Base-by-base conservation (phyloP, 139 green algal species). In the Asterochloris erici region DNA sequence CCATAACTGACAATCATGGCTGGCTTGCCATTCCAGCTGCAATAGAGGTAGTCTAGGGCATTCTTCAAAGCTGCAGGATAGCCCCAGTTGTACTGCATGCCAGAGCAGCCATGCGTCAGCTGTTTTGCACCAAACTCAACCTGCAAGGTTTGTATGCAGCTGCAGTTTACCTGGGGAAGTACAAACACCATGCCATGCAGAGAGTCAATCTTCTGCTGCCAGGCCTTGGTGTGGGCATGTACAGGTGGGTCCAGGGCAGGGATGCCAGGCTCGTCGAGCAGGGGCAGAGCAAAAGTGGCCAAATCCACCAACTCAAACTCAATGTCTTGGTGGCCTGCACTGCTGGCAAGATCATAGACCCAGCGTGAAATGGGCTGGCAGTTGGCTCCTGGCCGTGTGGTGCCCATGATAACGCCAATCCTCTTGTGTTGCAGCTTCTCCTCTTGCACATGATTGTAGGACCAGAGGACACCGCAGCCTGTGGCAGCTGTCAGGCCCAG, bases 401-500 rank as follows among this genome's bases (percentile, higher is more conserved):
- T 78, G 28, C 74, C 74, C 14, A 78, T 78, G 24, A 78, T 63
- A 15, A 78, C 63, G 21, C 70, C 70, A 47, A 76, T 15, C 70
- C 23, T 54, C 11, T 75, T 54, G 2, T 54, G 38, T 81, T 85
- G 54, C 27, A 93, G 28, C 66, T 89, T 90, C 38, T 83, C 75
- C 0, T 88, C 73, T 74, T 82, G 85, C 74, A 86, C 47, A 13
- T 84, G 74, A 21, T 83, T 79, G 74, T 87, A 93, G 47, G 79
- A 90, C 29, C 70, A 89, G 15, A 90, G 24, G 19, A 93, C 19
- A 17, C 86, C 88, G 14, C 54, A 82, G n/a, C 88, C 88, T n/a
- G 88, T 93, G 66, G 68, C 82, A 60, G 84, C 63, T 1, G 89
- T 93, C 26, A 93, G 61, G 13, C 73, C 89, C 15, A 93, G 84